phyloP scores from a whole-genome alignment of 176 grass and related monocot genomes.

The Carex littledalei region DNA sequence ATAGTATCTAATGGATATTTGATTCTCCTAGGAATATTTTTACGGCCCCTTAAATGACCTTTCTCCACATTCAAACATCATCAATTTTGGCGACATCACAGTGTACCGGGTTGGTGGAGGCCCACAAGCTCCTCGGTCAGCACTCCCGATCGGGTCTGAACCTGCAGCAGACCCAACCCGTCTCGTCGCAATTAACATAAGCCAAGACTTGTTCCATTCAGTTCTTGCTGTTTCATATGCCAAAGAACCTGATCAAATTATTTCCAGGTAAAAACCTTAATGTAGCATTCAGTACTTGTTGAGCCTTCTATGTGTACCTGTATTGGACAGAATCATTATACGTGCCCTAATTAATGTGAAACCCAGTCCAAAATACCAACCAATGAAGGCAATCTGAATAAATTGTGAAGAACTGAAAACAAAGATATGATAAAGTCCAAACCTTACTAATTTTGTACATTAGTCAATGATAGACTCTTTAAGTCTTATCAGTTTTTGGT shows the following conservation, averaged over 20 bases:
- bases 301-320: background rate
- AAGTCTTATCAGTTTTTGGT: background rate
- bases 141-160: constrained; percentile 81
- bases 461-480: background rate
- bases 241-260: constrained; percentile 85
- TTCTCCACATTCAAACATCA: constrained; percentile 86
- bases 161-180: constrained; percentile 81
- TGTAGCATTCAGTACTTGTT: background rate
- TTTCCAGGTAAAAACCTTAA: constrained; percentile 58
- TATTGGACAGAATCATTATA: background rate
- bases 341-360: background rate
- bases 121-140: constrained; percentile 86
- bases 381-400: background rate
- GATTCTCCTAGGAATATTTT: constrained; percentile 76
- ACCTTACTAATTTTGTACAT: background rate
- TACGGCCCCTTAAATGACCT: constrained; percentile 90
- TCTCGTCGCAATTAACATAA: constrained; percentile 69
- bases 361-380: background rate
- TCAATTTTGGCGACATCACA: constrained; percentile 82
- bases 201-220: constrained; percentile 80
- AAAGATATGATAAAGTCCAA: background rate
- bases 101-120: constrained; percentile 84
- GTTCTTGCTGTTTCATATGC: constrained; percentile 86
- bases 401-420: background rate
- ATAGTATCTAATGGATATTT: background rate